Percentiles rank a stretch among this genome's conserved stretches.
Conservation (phyloP, 495 filamentous ascomycete genomes). For the Podospora tetraspora region DNA sequence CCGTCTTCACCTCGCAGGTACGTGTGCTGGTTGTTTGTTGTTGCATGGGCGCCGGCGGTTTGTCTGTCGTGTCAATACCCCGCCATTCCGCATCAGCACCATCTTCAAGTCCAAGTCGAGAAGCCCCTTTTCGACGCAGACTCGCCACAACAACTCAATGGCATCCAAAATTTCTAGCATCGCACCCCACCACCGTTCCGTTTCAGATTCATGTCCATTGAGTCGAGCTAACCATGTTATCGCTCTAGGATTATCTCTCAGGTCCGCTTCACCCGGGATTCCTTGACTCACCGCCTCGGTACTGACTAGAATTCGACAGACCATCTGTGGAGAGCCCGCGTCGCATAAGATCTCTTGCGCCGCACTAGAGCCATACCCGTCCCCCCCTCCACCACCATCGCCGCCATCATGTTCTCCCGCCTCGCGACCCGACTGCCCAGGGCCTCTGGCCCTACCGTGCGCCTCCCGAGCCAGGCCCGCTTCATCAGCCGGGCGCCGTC, state of each 20-base stretch:
- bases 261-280: conserved; percentile 46
- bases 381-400: conserved; percentile 18
- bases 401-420: conserved; percentile 62
- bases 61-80: conserved; percentile 1
- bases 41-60: background rate
- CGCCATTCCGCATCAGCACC: conserved; percentile 6
- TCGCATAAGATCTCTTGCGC: conserved; percentile 31
- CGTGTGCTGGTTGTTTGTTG: conserved; percentile 11
- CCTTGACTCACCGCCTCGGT: conserved; percentile 41
- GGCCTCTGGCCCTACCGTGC: conserved; percentile 37
- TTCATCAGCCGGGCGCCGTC: conserved; percentile 47
- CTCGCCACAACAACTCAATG: background rate
- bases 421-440: conserved; percentile 52
- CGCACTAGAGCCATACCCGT: conserved; percentile 17
- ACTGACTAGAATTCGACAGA: conserved; percentile 51
- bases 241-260: conserved; percentile 85
- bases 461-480: conserved; percentile 43
- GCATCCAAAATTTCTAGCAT: background rate
- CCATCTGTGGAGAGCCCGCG: conserved; percentile 93
- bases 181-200: background rate
- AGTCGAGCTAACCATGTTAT: conserved; percentile 31
- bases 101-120: background rate
- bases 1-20: conserved; percentile 97
- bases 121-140: background rate
- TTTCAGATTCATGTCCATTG: conserved; percentile 9